Evolutionary conservation across 2,329 filamentous ascomycete genomes (phyloP).

Genomic region (Coleophoma cylindrospora): DNA sequence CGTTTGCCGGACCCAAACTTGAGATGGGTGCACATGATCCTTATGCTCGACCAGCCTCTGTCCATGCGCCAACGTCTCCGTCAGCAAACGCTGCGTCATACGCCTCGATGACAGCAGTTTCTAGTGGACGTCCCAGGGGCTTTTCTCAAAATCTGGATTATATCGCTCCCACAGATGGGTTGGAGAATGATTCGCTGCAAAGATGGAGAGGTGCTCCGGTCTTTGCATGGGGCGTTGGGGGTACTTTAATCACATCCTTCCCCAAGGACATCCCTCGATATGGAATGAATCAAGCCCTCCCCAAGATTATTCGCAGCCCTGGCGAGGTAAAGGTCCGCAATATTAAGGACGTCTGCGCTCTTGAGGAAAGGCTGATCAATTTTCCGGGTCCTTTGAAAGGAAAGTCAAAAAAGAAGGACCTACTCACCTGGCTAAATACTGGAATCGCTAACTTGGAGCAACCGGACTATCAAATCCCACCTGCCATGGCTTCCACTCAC

Average conservation of each 20-base stretch:
- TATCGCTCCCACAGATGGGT: slow-evolving; percentile 58
- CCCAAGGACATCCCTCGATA: slow-evolving; percentile 87
- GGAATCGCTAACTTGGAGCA: slow-evolving; percentile 73
- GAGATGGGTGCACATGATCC: slow-evolving; percentile 30
- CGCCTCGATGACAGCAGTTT: slow-evolving; percentile 5
- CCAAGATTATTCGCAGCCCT: slow-evolving; percentile 75
- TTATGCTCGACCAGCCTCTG: slow-evolving; percentile 48
- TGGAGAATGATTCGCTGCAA: slow-evolving; percentile 71
- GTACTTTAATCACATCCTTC: slow-evolving; percentile 76
- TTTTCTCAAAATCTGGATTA: slow-evolving; percentile 52
- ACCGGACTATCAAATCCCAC: slow-evolving; percentile 26
- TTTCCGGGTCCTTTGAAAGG: slow-evolving; percentile 88
- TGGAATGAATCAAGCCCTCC: slow-evolving; percentile 59
- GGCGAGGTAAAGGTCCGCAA: slow-evolving; percentile 78
- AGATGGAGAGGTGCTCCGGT: slow-evolving; percentile 89
- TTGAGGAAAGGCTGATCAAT: slow-evolving; percentile 67
- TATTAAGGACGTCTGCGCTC: slow-evolving; percentile 67
- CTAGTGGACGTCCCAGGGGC: slow-evolving; percentile 37
- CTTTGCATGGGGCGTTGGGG: slow-evolving; percentile 84
- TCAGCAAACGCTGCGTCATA: slow-evolving; percentile 6
- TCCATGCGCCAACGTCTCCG: slow-evolving; percentile 21
- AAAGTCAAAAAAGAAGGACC: slow-evolving; percentile 95
- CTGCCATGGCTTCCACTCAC: slow-evolving; percentile 46
- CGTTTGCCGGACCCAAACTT: slow-evolving; percentile 40
- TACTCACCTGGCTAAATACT: slow-evolving; percentile 70